Percentiles rank a stretch among this genome's conserved stretches.
These are phyloP conservation scores for Trichosporon asahii DNA, from an alignment of 1,284 basidiomycete genomes.

Conservation along the genomic window DNA sequence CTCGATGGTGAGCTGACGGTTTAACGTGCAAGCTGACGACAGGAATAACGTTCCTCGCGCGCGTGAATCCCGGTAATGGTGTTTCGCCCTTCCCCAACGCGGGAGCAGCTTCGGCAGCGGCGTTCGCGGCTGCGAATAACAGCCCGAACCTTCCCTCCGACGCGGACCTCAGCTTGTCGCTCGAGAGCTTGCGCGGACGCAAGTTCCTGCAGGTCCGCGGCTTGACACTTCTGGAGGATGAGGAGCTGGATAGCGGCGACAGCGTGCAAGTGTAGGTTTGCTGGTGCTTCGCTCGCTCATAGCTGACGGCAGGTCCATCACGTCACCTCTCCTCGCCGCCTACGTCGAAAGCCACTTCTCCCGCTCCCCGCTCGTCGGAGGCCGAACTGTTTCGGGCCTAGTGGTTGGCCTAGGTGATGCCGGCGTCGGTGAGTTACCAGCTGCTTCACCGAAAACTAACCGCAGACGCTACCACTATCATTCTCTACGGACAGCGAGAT, in stretches of 20 bases:
- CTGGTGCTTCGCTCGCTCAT: too few relatives aligned
- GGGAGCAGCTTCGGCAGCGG: constrained; percentile 7
- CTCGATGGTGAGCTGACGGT: constrained; percentile 39
- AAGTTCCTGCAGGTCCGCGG: constrained; percentile 45
- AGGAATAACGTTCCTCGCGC: constrained; percentile 49
- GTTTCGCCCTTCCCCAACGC: constrained; percentile 20
- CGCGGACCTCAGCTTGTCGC: constrained; percentile 50
- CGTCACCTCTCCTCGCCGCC: constrained; percentile 36
- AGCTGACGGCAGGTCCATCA: constrained; percentile 29
- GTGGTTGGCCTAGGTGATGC: constrained; percentile 48
- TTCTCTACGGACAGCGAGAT: constrained; percentile 23
- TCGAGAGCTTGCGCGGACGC: constrained; percentile 49
- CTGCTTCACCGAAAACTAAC: neutral
- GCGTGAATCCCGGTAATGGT: neutral
- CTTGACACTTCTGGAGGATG: constrained; percentile 35
- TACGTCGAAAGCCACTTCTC: constrained; percentile 44
- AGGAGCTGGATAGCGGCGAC: constrained; percentile 37
- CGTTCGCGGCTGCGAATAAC: constrained; percentile 14
- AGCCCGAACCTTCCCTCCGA: constrained; percentile 32
- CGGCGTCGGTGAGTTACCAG: constrained; percentile 24
- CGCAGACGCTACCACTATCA: constrained; percentile 11
- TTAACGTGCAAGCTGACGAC: neutral
- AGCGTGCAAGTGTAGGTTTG: constrained; percentile 39
- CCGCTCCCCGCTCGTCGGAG: constrained; percentile 25
- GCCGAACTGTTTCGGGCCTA: constrained; percentile 38